These are phyloP conservation scores for Quercus phellos DNA, from an alignment of 331 rosid genomes.

Conservation along the genomic window DNA sequence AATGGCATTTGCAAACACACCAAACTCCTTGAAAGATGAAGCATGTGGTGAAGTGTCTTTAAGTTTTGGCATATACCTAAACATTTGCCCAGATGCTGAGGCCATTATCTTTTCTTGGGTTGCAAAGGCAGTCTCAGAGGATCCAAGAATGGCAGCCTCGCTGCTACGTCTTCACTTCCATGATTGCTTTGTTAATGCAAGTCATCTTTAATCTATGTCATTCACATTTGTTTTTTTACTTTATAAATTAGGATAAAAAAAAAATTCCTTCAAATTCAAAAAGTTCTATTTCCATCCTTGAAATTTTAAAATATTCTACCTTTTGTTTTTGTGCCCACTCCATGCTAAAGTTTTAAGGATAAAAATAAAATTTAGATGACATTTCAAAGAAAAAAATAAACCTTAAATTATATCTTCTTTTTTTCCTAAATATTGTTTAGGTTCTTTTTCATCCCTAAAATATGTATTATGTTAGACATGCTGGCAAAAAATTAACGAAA, in stretches of 20 bases:
- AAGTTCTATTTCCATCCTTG: too few relatives aligned
- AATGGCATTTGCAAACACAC: slow-evolving; percentile 22
- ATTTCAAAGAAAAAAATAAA: too few relatives aligned
- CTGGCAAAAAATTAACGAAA: too few relatives aligned
- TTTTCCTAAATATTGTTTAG: background rate
- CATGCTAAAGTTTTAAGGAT: too few relatives aligned
- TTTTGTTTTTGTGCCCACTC: too few relatives aligned
- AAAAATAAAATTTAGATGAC: too few relatives aligned
- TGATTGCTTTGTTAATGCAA: slow-evolving; percentile 89
- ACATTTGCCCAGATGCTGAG: slow-evolving; percentile 62
- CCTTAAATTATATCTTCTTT: background rate
- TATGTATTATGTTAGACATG: too few relatives aligned
- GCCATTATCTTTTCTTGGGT: slow-evolving; percentile 61
- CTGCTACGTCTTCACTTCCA: slow-evolving; percentile 80
- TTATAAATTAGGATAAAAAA: background rate
- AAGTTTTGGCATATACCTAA: slow-evolving; percentile 25
- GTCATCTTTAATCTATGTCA: slow-evolving; percentile 2
- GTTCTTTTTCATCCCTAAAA: too few relatives aligned
- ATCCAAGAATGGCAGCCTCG: slow-evolving; percentile 83
- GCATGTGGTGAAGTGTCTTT: slow-evolving; percentile 39
- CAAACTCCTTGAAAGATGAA: slow-evolving; percentile 26
- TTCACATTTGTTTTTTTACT: background rate
- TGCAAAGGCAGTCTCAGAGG: slow-evolving; percentile 37
- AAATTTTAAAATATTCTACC: too few relatives aligned
- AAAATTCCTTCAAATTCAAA: too few relatives aligned